Base-by-base conservation (phyloP, 495 filamentous ascomycete species). In the Chlorociboria aeruginascens region DNA sequence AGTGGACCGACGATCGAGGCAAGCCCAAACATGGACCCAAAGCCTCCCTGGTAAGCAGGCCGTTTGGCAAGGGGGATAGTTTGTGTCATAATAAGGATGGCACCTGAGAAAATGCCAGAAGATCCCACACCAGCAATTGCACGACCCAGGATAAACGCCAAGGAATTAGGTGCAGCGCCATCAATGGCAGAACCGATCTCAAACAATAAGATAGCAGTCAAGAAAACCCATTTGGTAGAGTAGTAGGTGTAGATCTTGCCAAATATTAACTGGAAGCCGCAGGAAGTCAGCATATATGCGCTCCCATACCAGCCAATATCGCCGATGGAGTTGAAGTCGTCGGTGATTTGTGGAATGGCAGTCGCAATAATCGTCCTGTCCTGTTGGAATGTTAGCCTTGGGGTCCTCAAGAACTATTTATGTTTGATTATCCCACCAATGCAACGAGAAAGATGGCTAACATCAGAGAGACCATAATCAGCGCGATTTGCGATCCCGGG, bases 41-140 rank as follows among this genome's bases (percentile, higher is more conserved):
- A 36, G 11, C 2, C 11, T 14, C 34, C 34, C 34, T 12, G 11
- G 34, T 36, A 36, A 12, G 34, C 34, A 2, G 34, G 34, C 2
- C 34, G 34, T 36, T 36, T 36, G 11, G 34, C 34, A 36, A 36
- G 34, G 11, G 34, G 34, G 11, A 36, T 12, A 1, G 14, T 43
- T 45, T 70, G 63, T 17, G 59, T 66, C 17, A 75, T 70, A 49
- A 81, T 73, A 32, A 79, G 45, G 20, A 67, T 62, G 31, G 56
- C 59, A 3, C 68, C 69, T 1, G 59, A 53, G 10, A 63, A 56
- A 11, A 70, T 54, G 11, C 69, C 68, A 1, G 66, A 63, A 1
- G 64, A 57, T 0, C 70, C 73, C 33, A 73, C 34, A 12, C 76
- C 76, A 8, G 73, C 72, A 12, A 81, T 65, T 10, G 74, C 74